phyloP scores from a whole-genome alignment of 306 rosid genomes.

The Trifolium dubium region DNA sequence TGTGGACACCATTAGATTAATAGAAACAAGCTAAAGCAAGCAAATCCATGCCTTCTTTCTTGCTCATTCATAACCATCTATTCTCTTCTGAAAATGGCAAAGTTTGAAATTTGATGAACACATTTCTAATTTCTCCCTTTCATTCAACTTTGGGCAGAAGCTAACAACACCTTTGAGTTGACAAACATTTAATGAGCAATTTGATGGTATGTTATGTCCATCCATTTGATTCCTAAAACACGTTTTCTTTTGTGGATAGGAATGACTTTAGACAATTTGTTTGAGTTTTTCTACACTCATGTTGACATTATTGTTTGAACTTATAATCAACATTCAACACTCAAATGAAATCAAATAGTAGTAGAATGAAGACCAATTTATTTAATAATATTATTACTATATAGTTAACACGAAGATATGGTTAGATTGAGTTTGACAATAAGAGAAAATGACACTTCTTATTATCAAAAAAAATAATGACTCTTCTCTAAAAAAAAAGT shows the following conservation, averaged over 20 bases:
- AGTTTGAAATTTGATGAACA: background rate
- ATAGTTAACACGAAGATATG: too few species aligned
- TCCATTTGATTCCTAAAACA: slow-evolving; percentile 29
- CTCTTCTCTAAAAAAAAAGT: too few species aligned
- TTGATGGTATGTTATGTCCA: slow-evolving; percentile 22
- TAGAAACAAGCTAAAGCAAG: slow-evolving; percentile 3
- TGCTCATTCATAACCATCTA: background rate
- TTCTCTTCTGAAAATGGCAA: background rate
- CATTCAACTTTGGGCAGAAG: background rate
- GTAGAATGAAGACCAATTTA: background rate
- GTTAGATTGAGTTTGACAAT: too few species aligned
- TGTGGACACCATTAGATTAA: background rate
- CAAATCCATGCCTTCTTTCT: background rate
- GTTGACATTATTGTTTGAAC: background rate
- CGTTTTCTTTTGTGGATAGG: background rate
- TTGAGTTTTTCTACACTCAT: background rate
- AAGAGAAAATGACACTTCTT: too few species aligned
- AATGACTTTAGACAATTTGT: background rate
- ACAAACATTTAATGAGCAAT: slow-evolving; percentile 12
- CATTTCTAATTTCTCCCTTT: background rate
- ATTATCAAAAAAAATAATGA: too few species aligned
- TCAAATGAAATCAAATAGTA: background rate
- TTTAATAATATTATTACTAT: too few species aligned
- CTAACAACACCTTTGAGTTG: background rate
- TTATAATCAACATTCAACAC: background rate